Evolutionary conservation across 257 asterid genomes (phyloP), one percentile per base, ranked within the genome.

Genomic region (Penstemon eatonii): DNA sequence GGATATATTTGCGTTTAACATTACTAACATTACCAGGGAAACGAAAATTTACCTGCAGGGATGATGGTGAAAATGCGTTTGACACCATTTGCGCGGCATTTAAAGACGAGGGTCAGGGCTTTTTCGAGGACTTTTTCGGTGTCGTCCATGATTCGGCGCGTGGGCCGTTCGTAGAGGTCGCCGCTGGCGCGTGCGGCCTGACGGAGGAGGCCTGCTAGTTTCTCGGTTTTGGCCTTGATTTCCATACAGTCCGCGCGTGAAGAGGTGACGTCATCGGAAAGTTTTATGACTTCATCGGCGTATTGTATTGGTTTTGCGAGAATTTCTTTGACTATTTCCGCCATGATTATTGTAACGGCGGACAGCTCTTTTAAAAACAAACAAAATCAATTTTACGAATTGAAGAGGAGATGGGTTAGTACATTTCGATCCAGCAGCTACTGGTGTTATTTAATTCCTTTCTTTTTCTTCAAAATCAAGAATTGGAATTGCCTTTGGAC

Each of bases 81-180:
- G 67, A 89, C 36, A 19, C 96, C 94, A 39, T 75, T 86, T 60
- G 89, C 84, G 13, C 82, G 81, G 84, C 94, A 86, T 15, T 89
- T 89, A 58, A 79, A 44, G n/a, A 87, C 81, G 0, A 87, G 83
- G n/a, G 81, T 71, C 0, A 87, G 77, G 72, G 95, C 90, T 18
- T 88, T 85, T 11, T 86, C 88, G 3, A 88, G 89, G 45, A 81
- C 92, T 39, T 82, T 86, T 67, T 80, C 87, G 3, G 90, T 82
- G 46, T 87, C 96, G 58, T 83, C 90, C 72, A 87, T 87, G 81
- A 89, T 87, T 5, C 92, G 95, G 19, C 96, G 86, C 4, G 92
- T 87, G 69, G 95, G 95, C 0, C 92, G 87, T 67, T 88, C 92
- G 74, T 85, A 88, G 47, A 85, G 84, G 47, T 85, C 90, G 42